Conservation (phyloP, 495 filamentous ascomycete species). For the Aspergillus mulundensis region DNA sequence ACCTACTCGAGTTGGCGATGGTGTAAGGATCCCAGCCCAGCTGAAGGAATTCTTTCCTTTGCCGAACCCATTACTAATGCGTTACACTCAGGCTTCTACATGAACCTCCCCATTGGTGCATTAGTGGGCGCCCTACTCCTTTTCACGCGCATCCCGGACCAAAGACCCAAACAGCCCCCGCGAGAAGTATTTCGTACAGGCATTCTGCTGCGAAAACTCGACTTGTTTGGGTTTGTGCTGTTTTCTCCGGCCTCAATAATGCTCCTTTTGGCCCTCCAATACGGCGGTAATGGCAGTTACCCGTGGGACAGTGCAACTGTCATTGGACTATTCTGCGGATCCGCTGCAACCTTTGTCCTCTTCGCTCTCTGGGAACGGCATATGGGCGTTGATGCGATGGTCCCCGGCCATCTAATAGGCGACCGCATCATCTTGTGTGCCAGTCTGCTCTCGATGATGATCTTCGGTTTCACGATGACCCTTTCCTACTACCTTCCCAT, state of each 20-base stretch:
- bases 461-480: conserved; percentile 14
- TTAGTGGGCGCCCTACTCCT: conserved; percentile 37
- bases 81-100: conserved; percentile 41
- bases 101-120: conserved; percentile 53
- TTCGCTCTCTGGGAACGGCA: neutral
- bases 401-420: neutral
- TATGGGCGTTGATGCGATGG: neutral
- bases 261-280: no score
- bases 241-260: no score
- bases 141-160: conserved; percentile 13
- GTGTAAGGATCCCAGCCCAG: conserved; percentile 30
- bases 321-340: neutral
- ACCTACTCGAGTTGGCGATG: conserved; percentile 44
- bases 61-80: conserved; percentile 3
- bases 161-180: no score
- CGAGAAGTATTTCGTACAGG: no score
- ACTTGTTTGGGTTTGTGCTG: no score
- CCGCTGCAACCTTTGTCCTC: neutral
- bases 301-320: neutral
- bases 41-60: no score
- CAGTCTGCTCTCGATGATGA: no score
- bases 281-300: neutral
- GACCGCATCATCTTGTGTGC: neutral
- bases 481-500: conserved; percentile 32
- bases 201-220: no score